Conservation (phyloP, 345 rosid genomes). For the Zanthoxylum bungeanum region DNA sequence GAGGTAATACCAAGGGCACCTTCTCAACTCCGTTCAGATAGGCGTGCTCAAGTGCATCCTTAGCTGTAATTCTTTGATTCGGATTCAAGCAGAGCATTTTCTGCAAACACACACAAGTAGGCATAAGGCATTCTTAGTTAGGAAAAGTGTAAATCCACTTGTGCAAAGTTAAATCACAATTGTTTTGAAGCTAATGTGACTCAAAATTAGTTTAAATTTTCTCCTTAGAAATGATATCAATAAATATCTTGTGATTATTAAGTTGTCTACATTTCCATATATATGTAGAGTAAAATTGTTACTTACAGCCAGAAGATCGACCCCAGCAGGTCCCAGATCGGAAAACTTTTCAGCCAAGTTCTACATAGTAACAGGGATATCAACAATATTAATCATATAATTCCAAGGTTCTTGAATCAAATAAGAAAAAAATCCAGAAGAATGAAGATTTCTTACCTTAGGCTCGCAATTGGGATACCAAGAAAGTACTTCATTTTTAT, state of each 20-base stretch:
- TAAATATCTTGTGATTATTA: not conserved
- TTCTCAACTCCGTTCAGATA: not conserved
- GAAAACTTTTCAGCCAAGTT: not conserved
- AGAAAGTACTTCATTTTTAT: not conserved
- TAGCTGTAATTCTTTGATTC: not conserved
- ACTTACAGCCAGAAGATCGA: conserved; percentile 6
- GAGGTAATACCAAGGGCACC: not conserved
- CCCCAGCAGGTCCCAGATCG: not conserved
- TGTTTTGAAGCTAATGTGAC: not conserved
- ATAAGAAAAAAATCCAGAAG: not conserved
- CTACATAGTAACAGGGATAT: not conserved
- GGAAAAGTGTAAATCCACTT: not conserved
- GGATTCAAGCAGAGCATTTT: conserved; percentile 4
- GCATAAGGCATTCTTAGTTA: not conserved
- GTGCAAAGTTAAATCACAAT: not conserved
- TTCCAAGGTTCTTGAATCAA: not conserved
- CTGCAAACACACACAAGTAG: not conserved
- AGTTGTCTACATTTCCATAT: not conserved
- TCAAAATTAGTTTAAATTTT: not conserved
- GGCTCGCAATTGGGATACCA: not conserved
- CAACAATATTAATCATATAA: not conserved
- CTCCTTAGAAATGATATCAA: not conserved
- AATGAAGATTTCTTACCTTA: not conserved
- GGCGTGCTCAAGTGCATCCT: not conserved
- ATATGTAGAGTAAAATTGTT: not conserved